Base-by-base conservation (phyloP, 768 basidiomycete species). In the Cyathus striatus region DNA sequence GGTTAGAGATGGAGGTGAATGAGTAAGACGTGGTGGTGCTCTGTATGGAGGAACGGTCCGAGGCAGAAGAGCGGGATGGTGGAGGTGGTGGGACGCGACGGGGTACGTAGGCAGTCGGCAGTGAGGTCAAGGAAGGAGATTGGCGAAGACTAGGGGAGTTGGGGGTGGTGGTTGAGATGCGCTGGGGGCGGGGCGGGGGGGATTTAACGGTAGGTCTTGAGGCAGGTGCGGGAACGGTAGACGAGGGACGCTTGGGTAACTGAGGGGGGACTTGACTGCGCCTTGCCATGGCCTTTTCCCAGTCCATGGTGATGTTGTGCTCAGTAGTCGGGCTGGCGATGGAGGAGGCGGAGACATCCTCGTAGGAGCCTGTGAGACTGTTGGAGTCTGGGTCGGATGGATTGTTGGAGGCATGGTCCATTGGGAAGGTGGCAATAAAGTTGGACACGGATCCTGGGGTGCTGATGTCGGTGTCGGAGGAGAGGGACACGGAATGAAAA, bases 401-500 rank as follows among this genome's bases (percentile, higher is more conserved):
- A 32, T 32, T 32, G 30, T 12, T 12, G 12, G 30, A 32, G 30
- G 12, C 30, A 47, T 64, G 38, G 47, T 81, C 79, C 13, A 72
- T 55, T 10, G 74, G 70, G 50, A 68, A 71, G 1, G 76, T 75
- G 14, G 71, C 62, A 23, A 70, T 68, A 55, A 65, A 63, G 43
- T 69, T 63, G 35, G 69, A 52, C 51, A 63, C 67, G 58, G 68
- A 70, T 22, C 60, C 64, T 7, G 69, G 68, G 1, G 65, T 68
- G 45, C 63, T 63, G 14, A 67, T 59, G 45, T 70, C 68, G 23
- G 69, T 68, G 48, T 83, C 81, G 5, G 83, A 84, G 1, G 86
- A 89, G 14, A 90, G 72, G 1, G 87, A 90, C 20, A 90, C 83
- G 2, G 87, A 88, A 52, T 88, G 86, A 48, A 90, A 88, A 22